Conservation (phyloP, 2,329 filamentous ascomycete species). For the Colletotrichum plurivorum region DNA sequence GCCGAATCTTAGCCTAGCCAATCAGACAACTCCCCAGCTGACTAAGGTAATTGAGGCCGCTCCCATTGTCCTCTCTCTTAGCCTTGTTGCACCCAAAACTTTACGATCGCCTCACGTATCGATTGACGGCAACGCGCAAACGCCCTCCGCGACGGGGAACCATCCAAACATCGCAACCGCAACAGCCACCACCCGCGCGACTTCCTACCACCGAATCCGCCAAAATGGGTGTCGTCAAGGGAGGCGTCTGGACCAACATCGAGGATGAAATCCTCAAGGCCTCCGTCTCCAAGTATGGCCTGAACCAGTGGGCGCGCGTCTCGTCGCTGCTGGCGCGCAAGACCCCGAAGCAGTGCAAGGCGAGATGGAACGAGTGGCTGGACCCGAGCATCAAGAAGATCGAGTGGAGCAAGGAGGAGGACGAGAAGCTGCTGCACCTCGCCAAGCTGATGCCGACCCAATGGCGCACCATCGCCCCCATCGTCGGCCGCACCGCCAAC, state of each 20-base stretch:
- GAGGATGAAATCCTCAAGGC: constrained; percentile 98
- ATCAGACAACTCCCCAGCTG: background rate
- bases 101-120: constrained; percentile 24
- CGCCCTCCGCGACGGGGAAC: constrained; percentile 29
- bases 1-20: background rate
- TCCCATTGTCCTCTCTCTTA: constrained; percentile 1
- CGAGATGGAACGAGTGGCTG: constrained; percentile 98
- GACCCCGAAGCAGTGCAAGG: constrained; percentile 99
- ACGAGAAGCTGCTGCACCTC: constrained; percentile 95
- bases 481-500: constrained; percentile 95
- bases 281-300: constrained; percentile 92
- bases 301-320: constrained; percentile 98
- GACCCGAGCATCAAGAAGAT: constrained; percentile 98
- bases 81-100: constrained; percentile 36
- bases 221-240: constrained; percentile 80
- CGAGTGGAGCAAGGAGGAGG: constrained; percentile 98
- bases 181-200: background rate
- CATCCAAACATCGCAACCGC: constrained; percentile 9
- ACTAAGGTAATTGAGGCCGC: constrained; percentile 13
- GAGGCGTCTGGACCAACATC: constrained; percentile 82
- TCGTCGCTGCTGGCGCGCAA: constrained; percentile 97
- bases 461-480: constrained; percentile 98
- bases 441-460: constrained; percentile 99
- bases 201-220: constrained; percentile 32
- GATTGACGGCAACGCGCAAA: constrained; percentile 7